Percentiles rank a stretch among this genome's conserved stretches.
These are phyloP conservation scores for Acanthamoeba sp. DNA, from an alignment of 208 protist genomes.

Conservation along the genomic window DNA sequence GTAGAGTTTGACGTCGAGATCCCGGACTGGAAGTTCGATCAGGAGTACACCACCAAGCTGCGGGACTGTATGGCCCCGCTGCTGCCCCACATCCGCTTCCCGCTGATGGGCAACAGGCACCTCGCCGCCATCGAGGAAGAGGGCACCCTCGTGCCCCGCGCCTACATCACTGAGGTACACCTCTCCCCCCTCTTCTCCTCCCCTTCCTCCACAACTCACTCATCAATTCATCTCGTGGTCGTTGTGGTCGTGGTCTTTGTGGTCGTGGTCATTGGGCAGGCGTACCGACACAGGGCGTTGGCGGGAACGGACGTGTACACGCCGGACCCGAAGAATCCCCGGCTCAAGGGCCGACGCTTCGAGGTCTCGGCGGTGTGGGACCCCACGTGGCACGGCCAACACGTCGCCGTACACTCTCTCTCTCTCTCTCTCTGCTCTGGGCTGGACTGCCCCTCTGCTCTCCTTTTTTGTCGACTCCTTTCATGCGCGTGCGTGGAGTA, in stretches of 20 bases:
- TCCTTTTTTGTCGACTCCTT: no score
- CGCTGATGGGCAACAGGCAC: neutral
- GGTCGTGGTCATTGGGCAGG: neutral
- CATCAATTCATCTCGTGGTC: neutral
- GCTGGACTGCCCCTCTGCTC: no score
- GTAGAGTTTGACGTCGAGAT: neutral
- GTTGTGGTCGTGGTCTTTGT: neutral
- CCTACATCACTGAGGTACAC: conserved; percentile 9
- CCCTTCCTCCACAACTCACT: neutral
- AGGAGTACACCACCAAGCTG: neutral
- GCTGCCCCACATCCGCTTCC: neutral
- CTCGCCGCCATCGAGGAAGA: neutral
- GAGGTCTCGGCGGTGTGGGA: neutral
- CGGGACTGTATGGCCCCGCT: neutral
- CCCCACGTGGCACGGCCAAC: neutral
- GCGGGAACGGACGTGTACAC: neutral
- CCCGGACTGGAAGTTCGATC: conserved; percentile 14
- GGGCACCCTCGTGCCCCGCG: neutral
- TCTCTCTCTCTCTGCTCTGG: neutral
- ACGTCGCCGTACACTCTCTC: neutral
- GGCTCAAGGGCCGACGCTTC: neutral
- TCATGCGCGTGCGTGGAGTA: no score
- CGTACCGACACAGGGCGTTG: neutral
- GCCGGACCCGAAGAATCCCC: neutral
- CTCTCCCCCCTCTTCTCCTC: neutral